phyloP scores from a whole-genome alignment of 208 protist species.

The Acanthamoeba lugdunensis region DNA sequence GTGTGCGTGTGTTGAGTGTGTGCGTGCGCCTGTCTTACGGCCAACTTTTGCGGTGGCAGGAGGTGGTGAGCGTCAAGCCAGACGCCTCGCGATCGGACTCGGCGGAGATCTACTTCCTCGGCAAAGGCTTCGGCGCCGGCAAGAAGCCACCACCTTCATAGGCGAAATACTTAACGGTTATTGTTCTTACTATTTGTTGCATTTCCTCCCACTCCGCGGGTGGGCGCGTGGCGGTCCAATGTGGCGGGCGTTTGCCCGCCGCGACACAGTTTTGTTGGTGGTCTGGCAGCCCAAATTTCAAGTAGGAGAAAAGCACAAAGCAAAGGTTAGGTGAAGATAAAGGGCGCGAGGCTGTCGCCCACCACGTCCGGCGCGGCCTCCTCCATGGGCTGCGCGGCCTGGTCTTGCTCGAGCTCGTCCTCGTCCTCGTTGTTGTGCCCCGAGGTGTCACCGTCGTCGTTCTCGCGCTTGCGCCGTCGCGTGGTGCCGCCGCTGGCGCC shows the following conservation, averaged over 20 bases:
- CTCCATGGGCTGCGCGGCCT: not conserved
- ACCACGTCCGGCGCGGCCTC: not conserved
- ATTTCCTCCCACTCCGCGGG: too few relatives aligned
- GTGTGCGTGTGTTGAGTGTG: too few relatives aligned
- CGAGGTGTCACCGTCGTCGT: not conserved
- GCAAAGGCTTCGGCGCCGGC: not conserved
- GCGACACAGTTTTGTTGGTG: too few relatives aligned
- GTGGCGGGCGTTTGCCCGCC: too few relatives aligned
- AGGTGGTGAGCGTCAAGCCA: conserved; percentile 16
- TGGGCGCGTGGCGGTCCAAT: too few relatives aligned
- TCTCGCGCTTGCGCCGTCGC: not conserved
- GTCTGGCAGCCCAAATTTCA: too few relatives aligned
- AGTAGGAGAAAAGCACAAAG: too few relatives aligned
- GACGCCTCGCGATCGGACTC: conserved; percentile 5
- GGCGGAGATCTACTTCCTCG: not conserved
- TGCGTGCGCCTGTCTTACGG: not conserved
- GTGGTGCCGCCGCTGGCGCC: not conserved
- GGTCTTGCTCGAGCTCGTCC: not conserved
- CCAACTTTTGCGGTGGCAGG: not conserved
- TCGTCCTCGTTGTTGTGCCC: too few relatives aligned
- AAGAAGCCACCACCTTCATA: too few relatives aligned
- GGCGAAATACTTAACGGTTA: too few relatives aligned
- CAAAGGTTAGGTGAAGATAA: not conserved
- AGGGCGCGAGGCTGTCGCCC: not conserved
- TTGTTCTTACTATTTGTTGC: too few relatives aligned